Conservation (phyloP, 2,329 filamentous ascomycete genomes). For the Phialophora chinensis region DNA sequence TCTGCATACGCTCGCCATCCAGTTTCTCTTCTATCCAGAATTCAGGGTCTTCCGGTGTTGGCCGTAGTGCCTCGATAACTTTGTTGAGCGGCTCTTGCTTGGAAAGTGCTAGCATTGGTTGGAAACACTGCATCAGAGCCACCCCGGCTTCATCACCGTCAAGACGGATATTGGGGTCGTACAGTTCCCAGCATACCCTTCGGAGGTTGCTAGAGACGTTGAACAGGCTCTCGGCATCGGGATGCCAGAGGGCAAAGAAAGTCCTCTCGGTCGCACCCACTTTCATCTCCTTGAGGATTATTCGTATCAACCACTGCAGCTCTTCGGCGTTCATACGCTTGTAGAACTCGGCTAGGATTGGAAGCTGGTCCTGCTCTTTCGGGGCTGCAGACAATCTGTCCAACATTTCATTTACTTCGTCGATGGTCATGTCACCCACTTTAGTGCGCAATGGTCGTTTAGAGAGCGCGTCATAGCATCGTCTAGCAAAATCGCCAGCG, state of each 20-base stretch:
- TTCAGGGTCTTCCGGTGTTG: constrained; percentile 71
- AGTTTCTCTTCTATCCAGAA: constrained; percentile 99
- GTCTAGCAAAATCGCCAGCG: constrained; percentile 89
- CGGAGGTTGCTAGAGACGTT: constrained; percentile 89
- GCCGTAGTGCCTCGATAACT: constrained; percentile 71
- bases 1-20: constrained; percentile 94
- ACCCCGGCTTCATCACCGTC: constrained; percentile 77
- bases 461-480: constrained; percentile 84
- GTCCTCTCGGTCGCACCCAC: constrained; percentile 84
- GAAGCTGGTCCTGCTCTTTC: constrained; percentile 82
- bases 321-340: constrained; percentile 91
- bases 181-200: constrained; percentile 92
- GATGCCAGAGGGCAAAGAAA: constrained; percentile 81
- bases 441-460: constrained; percentile 75
- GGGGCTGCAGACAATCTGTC: constrained; percentile 76
- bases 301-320: constrained; percentile 91
- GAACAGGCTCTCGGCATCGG: constrained; percentile 77
- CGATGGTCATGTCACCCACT: constrained; percentile 80
- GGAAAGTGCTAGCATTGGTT: constrained; percentile 88
- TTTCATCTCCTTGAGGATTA: constrained; percentile 82
- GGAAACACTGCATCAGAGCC: constrained; percentile 89
- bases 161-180: constrained; percentile 73
- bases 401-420: constrained; percentile 84
- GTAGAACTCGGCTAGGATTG: constrained; percentile 84
- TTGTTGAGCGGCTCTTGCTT: constrained; percentile 56